Evolutionary conservation across 2,329 filamentous ascomycete species (phyloP).

Genomic region (Colletotrichum sp.): DNA sequence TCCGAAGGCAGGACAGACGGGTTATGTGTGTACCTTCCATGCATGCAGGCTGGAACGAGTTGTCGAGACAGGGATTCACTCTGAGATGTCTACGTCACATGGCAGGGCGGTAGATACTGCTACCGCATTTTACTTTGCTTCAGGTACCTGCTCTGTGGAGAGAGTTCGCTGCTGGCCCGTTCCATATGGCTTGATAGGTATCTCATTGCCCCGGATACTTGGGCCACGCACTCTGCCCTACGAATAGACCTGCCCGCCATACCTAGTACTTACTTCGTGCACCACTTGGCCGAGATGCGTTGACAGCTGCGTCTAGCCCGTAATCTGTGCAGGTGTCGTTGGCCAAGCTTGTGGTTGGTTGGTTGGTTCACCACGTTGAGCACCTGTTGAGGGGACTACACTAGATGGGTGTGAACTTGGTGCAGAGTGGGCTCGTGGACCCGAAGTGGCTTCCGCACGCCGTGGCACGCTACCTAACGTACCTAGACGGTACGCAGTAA

Average conservation of each 20-base stretch:
- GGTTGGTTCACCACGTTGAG: background rate
- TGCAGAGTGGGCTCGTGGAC: background rate
- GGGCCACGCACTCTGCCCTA: background rate
- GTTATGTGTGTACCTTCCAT: background rate
- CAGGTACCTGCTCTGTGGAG: background rate
- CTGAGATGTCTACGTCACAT: constrained; percentile 4
- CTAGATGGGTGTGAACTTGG: background rate
- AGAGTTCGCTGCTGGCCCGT: background rate
- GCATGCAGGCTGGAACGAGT: background rate
- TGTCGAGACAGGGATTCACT: background rate
- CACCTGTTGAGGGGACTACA: background rate
- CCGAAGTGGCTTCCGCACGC: too few relatives aligned
- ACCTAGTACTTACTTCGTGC: background rate
- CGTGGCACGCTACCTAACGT: too few relatives aligned
- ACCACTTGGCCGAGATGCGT: background rate
- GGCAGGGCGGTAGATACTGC: background rate
- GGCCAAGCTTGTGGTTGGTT: constrained; percentile 8
- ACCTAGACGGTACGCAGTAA: too few relatives aligned
- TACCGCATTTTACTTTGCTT: background rate
- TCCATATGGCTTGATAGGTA: background rate
- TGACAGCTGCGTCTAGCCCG: background rate
- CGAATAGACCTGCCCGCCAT: background rate
- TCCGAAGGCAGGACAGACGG: background rate
- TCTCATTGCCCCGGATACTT: background rate
- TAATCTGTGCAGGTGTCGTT: constrained; percentile 6